These are phyloP conservation scores for Rhynchosporium agropyri DNA, from an alignment of 2,329 filamentous ascomycete genomes.

Conservation along the genomic window DNA sequence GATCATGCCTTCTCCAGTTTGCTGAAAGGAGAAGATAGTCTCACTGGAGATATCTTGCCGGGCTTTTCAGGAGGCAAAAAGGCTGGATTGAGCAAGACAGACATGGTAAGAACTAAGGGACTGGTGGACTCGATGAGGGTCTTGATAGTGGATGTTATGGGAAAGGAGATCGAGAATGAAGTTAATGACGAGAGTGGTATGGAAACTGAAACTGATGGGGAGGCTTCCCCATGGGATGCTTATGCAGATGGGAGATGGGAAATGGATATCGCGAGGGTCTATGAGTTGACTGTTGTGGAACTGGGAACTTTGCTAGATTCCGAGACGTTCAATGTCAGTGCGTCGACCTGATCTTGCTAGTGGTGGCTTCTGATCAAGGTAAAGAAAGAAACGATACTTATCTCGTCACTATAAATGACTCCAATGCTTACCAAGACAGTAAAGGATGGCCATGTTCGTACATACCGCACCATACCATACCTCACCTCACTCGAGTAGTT, in stretches of 20 bases:
- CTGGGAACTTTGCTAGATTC: conserved; percentile 67
- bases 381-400: neutral
- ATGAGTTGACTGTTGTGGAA: conserved; percentile 76
- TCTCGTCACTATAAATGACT: neutral
- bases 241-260: conserved; percentile 59
- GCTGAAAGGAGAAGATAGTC: conserved; percentile 66
- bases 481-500: too few relatives aligned
- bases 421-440: neutral
- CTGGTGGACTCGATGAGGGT: conserved; percentile 77
- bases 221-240: conserved; percentile 39
- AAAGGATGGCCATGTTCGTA: neutral
- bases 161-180: conserved; percentile 50
- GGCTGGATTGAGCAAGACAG: conserved; percentile 70
- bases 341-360: neutral
- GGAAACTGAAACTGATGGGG: conserved; percentile 42
- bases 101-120: conserved; percentile 86
- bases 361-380: neutral
- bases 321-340: conserved; percentile 17
- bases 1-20: conserved; percentile 83
- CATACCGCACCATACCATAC: too few relatives aligned
- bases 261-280: conserved; percentile 75
- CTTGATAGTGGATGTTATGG: conserved; percentile 69
- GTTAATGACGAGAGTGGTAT: conserved; percentile 25
- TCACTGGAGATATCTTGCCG: conserved; percentile 65
- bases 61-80: conserved; percentile 66